Evolutionary conservation across 148 eudicot genomes (phyloP).

Genomic region (Beta vulgaris): DNA sequence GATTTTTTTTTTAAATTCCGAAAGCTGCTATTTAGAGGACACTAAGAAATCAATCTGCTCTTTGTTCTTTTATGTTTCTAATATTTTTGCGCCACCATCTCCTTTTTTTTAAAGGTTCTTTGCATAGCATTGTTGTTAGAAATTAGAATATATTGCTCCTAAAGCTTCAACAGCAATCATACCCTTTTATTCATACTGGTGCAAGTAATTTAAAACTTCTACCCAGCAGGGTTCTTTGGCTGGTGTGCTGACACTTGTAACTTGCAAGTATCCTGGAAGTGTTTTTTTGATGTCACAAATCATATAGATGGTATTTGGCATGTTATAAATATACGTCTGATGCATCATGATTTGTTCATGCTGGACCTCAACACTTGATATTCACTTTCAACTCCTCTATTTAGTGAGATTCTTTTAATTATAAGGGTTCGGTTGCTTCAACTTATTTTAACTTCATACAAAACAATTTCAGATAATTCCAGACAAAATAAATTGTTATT

Average conservation of each 20-base stretch:
- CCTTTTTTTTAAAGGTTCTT: not conserved
- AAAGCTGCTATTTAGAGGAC: too few relatives aligned
- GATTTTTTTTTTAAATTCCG: not conserved
- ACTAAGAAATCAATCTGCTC: too few relatives aligned
- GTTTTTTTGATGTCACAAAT: not conserved
- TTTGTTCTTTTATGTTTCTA: not conserved
- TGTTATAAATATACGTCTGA: not conserved
- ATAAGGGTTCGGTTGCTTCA: too few relatives aligned
- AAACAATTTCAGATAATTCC: too few relatives aligned
- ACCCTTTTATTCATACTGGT: too few relatives aligned
- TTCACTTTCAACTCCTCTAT: not conserved
- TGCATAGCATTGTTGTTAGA: not conserved
- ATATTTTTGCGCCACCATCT: not conserved
- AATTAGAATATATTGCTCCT: too few relatives aligned
- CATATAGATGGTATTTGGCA: not conserved
- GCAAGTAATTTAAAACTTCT: too few relatives aligned
- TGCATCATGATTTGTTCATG: not conserved
- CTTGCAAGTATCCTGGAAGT: not conserved
- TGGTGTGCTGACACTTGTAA: not conserved
- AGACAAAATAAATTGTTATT: too few relatives aligned
- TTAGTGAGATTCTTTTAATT: not conserved
- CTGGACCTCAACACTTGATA: not conserved
- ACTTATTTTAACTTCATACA: too few relatives aligned
- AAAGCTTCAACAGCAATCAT: not conserved
- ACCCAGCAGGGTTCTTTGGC: not conserved